Base-by-base conservation (phyloP, 805 yeast species). In the Blastobotrys terrestris region DNA sequence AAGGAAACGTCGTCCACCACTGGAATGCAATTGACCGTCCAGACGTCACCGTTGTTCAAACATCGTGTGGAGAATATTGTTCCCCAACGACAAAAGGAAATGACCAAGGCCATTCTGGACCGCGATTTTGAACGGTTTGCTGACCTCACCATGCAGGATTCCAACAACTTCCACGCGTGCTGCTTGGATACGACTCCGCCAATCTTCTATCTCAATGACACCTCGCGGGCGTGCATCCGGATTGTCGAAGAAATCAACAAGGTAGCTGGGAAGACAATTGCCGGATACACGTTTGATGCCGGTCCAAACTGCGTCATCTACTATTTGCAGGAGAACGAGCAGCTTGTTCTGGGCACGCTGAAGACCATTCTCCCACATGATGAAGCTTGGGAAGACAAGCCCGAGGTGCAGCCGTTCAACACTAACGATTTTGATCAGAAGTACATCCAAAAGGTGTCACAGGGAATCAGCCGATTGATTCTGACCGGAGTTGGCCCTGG, bases 221-320 rank as follows among this genome's bases (percentile, higher is more conserved):
- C 94, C 5, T 90, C 97, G 3, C 85, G 86, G 61, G 83, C 81
- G 51, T 80, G 89, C 63, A 85, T 91, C 58, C 86, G 85, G 61
- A 74, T 87, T 49, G 78, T 90, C 47, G 95, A 94, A 69, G 72
- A 76, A 52, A 80, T 94, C 67, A 94, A 94, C 66, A 83, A 77
- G 58, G 59, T 67, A 2, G 83, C 79, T 39, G 87, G 86, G 50
- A 56, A 60, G 21, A 77, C 78, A 11, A 77, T 92, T 52, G 99
- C 96, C 11, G 98, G 98, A 40, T 94, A 94, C 71, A 94, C 99
- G 1, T 94, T 86, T 65, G 99, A 94, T 70, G 99, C 99, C 31
- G 99, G 99, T 66, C 99, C 99, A 70, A 94, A 94, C 71, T 96
- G 97, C 18, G 99, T 94, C 45, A 79, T 94, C 56, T 94, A 94